Percentiles rank a stretch among this genome's conserved stretches.
phyloP scores from a whole-genome alignment of 2,329 filamentous ascomycete genomes.

The Xylariomycetidae sp. region DNA sequence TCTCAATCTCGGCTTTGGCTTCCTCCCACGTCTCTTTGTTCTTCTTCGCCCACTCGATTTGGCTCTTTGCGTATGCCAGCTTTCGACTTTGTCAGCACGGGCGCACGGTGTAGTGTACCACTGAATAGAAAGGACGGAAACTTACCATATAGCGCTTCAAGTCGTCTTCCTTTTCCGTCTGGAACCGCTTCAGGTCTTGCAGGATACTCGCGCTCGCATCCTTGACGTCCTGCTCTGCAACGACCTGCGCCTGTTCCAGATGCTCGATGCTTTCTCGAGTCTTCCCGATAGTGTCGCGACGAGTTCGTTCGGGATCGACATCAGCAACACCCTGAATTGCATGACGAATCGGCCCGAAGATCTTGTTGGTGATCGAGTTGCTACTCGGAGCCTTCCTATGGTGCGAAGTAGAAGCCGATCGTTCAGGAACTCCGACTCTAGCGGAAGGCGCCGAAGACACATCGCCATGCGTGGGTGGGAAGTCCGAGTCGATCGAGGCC shows the following conservation, averaged over 20 bases:
- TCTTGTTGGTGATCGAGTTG: slow-evolving; percentile 87
- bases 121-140: slow-evolving; percentile 12
- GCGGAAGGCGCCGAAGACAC: slow-evolving; percentile 62
- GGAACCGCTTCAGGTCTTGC: slow-evolving; percentile 86
- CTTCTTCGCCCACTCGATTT: slow-evolving; percentile 91
- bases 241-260: slow-evolving; percentile 84
- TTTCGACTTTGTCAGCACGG: slow-evolving; percentile 29
- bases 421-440: slow-evolving; percentile 62
- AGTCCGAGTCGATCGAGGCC: slow-evolving; percentile 91
- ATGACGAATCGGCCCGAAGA: slow-evolving; percentile 92
- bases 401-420: slow-evolving; percentile 37
- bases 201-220: slow-evolving; percentile 86
- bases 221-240: slow-evolving; percentile 84
- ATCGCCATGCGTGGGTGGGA: slow-evolving; percentile 82
- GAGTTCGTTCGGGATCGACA: slow-evolving; percentile 87
- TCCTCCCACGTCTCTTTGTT: slow-evolving; percentile 91
- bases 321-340: slow-evolving; percentile 95
- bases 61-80: slow-evolving; percentile 87
- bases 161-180: slow-evolving; percentile 92
- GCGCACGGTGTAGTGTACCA: no score
- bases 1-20: slow-evolving; percentile 77
- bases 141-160: slow-evolving; percentile 91
- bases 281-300: slow-evolving; percentile 91
- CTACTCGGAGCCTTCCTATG: slow-evolving; percentile 80
- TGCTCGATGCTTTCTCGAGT: slow-evolving; percentile 81